A percentile compares a stretch with the other conserved stretches of the same genome.
phyloP scores from a whole-genome alignment of 139 green algal genomes.

The Desmodesmus armatus region DNA sequence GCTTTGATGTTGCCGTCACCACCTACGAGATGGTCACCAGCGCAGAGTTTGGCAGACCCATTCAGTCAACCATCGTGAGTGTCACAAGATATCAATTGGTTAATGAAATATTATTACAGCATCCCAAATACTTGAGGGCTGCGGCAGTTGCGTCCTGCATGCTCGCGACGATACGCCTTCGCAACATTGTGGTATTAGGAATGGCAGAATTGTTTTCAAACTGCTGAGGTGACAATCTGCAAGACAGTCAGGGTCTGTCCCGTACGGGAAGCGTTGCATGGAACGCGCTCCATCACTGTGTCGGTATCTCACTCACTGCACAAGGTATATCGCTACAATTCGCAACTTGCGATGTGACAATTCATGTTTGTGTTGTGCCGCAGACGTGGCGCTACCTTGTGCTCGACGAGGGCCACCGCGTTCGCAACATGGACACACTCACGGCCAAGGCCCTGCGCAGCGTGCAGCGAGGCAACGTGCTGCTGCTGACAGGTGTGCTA shows the following conservation, averaged over 20 bases:
- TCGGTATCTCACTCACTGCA: neutral
- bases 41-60: slow-evolving; percentile 55
- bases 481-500: slow-evolving; percentile 52
- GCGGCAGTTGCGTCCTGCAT: neutral
- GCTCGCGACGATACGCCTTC: no score
- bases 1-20: slow-evolving; percentile 80
- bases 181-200: no score
- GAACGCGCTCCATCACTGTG: no score
- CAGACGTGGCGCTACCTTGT: slow-evolving; percentile 66
- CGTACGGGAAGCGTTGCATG: no score
- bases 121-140: neutral
- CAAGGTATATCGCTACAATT: neutral
- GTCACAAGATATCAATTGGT: no score
- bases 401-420: slow-evolving; percentile 65
- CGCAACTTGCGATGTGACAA: neutral
- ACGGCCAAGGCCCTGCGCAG: neutral
- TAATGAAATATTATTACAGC: neutral
- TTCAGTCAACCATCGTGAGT: slow-evolving; percentile 54
- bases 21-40: slow-evolving; percentile 76
- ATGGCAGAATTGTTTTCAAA: no score
- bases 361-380: no score
- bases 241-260: no score
- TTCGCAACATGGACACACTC: slow-evolving; percentile 69
- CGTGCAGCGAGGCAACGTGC: slow-evolving; percentile 33
- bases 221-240: no score